Conservation (phyloP, 371 early-diverging fungal genomes). For the Mortierella sp. region DNA sequence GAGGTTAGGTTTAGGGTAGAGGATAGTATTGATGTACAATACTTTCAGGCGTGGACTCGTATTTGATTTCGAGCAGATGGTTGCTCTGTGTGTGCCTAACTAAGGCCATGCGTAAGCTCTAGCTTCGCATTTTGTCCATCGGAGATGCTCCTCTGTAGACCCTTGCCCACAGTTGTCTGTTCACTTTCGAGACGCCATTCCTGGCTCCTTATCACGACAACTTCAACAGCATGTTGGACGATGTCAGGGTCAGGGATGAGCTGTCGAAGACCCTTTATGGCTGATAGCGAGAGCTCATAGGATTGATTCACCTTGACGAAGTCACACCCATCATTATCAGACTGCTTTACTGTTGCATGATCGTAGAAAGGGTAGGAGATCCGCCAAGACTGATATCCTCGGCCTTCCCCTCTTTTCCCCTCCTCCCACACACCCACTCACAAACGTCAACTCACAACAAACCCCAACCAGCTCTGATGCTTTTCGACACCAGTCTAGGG, state of each 20-base stretch:
- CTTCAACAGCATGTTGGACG: conserved; percentile 82
- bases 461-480: too few relatives aligned
- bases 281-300: conserved; percentile 72
- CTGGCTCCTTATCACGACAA: conserved; percentile 82
- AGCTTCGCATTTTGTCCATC: conserved; percentile 81
- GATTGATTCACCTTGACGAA: conserved; percentile 74
- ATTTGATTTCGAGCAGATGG: too few relatives aligned
- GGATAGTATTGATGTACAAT: too few relatives aligned
- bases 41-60: too few relatives aligned
- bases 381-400: too few relatives aligned
- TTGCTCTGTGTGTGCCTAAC: too few relatives aligned
- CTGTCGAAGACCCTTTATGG: conserved; percentile 81
- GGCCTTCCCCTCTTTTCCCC: too few relatives aligned
- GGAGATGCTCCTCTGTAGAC: conserved; percentile 87
- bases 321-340: conserved; percentile 85
- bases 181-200: conserved; percentile 83
- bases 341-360: conserved; percentile 91
- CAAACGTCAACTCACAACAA: too few relatives aligned
- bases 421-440: too few relatives aligned
- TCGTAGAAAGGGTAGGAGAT: conserved; percentile 76
- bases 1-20: too few relatives aligned
- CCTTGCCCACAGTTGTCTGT: conserved; percentile 85
- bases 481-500: too few relatives aligned
- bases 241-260: conserved; percentile 92
- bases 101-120: conserved; percentile 76